phyloP scores from a whole-genome alignment of 129 eudicot genomes.

The Scalesia atractyloides region DNA sequence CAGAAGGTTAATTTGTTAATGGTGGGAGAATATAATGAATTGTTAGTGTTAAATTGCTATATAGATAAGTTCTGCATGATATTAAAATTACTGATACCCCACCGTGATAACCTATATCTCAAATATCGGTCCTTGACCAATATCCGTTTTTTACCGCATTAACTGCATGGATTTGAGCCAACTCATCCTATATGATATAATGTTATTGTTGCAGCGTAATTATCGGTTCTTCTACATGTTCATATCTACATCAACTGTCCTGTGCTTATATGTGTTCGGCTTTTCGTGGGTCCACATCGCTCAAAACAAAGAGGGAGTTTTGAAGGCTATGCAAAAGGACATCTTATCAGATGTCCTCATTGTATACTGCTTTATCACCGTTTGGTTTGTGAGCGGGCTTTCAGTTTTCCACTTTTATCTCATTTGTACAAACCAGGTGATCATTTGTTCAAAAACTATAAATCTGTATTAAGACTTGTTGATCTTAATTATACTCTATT shows the following conservation, averaged over 20 bases:
- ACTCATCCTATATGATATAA: not conserved
- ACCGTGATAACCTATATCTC: no score
- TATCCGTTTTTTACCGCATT: no score
- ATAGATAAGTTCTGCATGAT: no score
- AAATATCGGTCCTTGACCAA: no score
- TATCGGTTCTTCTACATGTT: constrained; percentile 96
- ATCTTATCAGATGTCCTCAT: constrained; percentile 79
- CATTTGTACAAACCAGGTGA: constrained; percentile 92
- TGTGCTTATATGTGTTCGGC: constrained; percentile 75
- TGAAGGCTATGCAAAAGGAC: constrained; percentile 62
- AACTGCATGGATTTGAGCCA: no score
- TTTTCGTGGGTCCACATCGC: constrained; percentile 67
- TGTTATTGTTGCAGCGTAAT: constrained; percentile 67
- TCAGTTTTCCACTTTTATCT: constrained; percentile 86
- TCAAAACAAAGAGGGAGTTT: constrained; percentile 32
- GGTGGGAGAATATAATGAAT: no score
- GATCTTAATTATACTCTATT: not conserved
- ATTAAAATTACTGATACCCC: no score
- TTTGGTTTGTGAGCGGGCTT: constrained; percentile 98
- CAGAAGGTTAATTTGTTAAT: no score
- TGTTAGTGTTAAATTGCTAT: no score
- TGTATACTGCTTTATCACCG: constrained; percentile 80
- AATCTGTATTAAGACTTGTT: not conserved
- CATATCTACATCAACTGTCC: constrained; percentile 78
- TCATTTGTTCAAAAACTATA: constrained; percentile 9